Base-by-base conservation (phyloP, 768 basidiomycete species). In the Harrya chromipes region DNA sequence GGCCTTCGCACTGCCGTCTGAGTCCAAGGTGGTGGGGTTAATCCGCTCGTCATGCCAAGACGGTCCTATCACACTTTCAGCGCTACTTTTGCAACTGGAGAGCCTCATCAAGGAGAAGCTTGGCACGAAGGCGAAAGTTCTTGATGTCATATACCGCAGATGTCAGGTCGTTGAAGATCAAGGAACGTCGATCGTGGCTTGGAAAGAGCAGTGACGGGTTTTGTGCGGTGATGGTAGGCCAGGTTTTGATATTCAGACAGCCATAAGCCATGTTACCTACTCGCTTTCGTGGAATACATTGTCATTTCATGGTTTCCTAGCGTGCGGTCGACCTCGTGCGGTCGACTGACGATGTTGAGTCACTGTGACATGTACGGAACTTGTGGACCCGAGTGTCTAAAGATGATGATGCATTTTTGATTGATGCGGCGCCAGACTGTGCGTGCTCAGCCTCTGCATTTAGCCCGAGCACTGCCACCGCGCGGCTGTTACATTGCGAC, bases 101-200 rank as follows among this genome's bases (percentile, higher is more conserved):
- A 17, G 16, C 16, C 19, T 70, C 34, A 20, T 54, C 29, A 55
- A 57, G 37, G 65, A 68, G 21, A 78, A 79, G 62, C 72, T 63
- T 40, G 90, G 89, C 23, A 81, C 90, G 3, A 73, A 69, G 59
- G 84, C 84, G 59, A 97, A 94, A 70, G 74, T 95, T 19, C 55
- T 79, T 31, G 92, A 94, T 55, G 82, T 97, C 40, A 77, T 88
- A 12, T 62, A 72, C 48, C 83, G 92, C 58, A 78, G 74, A 60
- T 92, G 89, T 60, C 73, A 77, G 35, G 65, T 82, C 36, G 72
- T 80, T 17, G 77, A 81, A 56, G 82, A 82, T 55, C 74, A 74
- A 43, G 65, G 65, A n/a, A 49, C 34, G 43, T 53, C 46, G 40
- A 50, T 42, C 8, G 64, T 65, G 17, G 43, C 36, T 40, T 70